A percentile compares a stretch with the other conserved stretches of the same genome.
phyloP scores from a whole-genome alignment of 805 yeast genomes.

The Candida arabinofermentans region DNA sequence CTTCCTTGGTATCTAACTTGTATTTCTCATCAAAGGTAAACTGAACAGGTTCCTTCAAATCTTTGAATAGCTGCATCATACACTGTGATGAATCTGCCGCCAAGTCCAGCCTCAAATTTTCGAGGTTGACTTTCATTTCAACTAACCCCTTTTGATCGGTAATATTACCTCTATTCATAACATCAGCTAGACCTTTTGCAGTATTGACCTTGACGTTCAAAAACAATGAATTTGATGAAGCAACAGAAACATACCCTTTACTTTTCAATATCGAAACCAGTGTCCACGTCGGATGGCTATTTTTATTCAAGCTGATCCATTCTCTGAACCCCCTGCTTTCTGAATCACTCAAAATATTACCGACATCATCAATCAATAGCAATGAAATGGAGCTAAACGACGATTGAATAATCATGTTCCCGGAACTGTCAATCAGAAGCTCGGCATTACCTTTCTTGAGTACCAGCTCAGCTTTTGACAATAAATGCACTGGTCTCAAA shows the following conservation, averaged over 20 bases:
- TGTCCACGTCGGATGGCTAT: conserved; percentile 32
- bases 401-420: conserved; percentile 15
- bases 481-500: conserved; percentile 57
- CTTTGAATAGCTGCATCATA: conserved; percentile 60
- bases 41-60: conserved; percentile 63
- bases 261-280: conserved; percentile 37
- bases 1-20: conserved; percentile 33
- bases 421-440: conserved; percentile 31
- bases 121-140: conserved; percentile 46
- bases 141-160: conserved; percentile 27
- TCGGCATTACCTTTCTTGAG: conserved; percentile 54
- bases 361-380: conserved; percentile 61
- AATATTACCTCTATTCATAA: conserved; percentile 1
- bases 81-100: conserved; percentile 88
- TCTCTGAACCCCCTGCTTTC: conserved; percentile 22
- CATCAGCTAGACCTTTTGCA: not conserved
- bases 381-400: conserved; percentile 48
- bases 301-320: conserved; percentile 19
- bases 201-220: conserved; percentile 25
- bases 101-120: conserved; percentile 44
- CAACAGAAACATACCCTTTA: conserved; percentile 54
- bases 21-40: conserved; percentile 60
- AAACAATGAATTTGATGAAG: conserved; percentile 37
- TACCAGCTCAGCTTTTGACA: conserved; percentile 48
- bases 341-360: conserved; percentile 30